Evolutionary conservation across 2,329 filamentous ascomycete species (phyloP), one percentile per base, ranked within the genome.

Genomic region (Aureobasidium pullulans): DNA sequence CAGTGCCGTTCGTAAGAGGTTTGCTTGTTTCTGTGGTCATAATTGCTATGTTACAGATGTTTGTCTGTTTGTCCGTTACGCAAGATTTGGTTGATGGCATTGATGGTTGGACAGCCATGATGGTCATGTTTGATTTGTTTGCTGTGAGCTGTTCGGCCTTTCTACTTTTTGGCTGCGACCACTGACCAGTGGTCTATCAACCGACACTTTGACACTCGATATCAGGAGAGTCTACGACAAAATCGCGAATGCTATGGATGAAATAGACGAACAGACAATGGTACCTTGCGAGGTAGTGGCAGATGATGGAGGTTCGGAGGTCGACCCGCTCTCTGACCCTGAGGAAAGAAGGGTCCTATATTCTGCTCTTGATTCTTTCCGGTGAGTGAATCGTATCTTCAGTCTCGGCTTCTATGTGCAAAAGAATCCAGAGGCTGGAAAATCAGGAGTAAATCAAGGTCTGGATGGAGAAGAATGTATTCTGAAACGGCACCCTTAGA

Each of bases 321-420:
- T 85, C 64, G 82, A 87, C 60, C 81, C 83, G 15, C 79, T 87
- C 50, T 77, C 83, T 9, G 91, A 96, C 67, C 84, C 86, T 0
- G 90, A 95, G 64, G 93, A 99, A 75, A 79, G 85, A 50, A 81
- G 81, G 62, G 90, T 95, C 50, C 81, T 97, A 9, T 89, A 89
- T 71, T 86, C 85, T 53, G 87, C 91, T 2, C 75, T 97, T 57
- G 90, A 96, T 76, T 96, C 93, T 10, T 97, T 94, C 73, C 81
- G 86, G 91, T 96, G 79, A 75, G 87, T 63, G 42, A 53, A 52
- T 40, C 46, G 32, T 34, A 28, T 56, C 19, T 10, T 28, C 15
- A 29, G 6, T 52, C 56, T n/a, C 28, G 6, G 8, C 2, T 52
- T 5, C 11, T 16, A 34, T 32, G 46, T 11, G 19, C 28, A 8